Evolutionary conservation across 148 eudicot species (phyloP), one percentile per base, ranked within the genome.

Genomic region (Hydrangea macrophylla): DNA sequence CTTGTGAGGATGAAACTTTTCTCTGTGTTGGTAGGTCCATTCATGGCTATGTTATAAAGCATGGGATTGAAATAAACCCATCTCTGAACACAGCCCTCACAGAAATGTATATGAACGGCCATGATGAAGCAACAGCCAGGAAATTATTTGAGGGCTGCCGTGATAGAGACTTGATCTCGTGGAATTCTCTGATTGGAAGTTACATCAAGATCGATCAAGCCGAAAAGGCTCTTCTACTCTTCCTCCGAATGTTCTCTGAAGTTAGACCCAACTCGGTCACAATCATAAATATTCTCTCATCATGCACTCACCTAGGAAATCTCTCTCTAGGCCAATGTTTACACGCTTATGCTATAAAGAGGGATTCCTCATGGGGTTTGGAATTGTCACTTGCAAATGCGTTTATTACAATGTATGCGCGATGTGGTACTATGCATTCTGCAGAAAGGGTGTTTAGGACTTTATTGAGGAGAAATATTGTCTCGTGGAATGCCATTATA

Each of bases 41-140:
- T 37, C 83, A 81, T 65, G 77, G 79, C 54, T 84, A 65, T 74
- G 75, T 54, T 31, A 72, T 81, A 60, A 81, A 84, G 58, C 48
- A 44, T 15, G 59, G 76, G 36, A 57, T 80, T 32, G 71, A 62
- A 67, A 45, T 77, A 17, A 68, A 76, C 44, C 26, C 62, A 60
- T 73, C 75, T 57, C 68, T 84, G 36, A 76, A 65, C 73, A 76
- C 85, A 4, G 78, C 78, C 33, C 78, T 84, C 36, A 69, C 80
- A 20, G 82, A 84, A 60, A 79, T 84, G 83, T 84, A 81, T 64
- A 76, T 79, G 79, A 81, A 72, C 71, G 77, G 85, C 48, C 59
- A 27, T 60, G 79, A 72, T 39, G 78, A 74, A 42, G 65, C 60
- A 55, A 75, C 81, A 36, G 83, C 81, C 58, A 50, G 57, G 40